phyloP scores from a whole-genome alignment of 1,284 basidiomycete genomes.

The Pterula multifida region DNA sequence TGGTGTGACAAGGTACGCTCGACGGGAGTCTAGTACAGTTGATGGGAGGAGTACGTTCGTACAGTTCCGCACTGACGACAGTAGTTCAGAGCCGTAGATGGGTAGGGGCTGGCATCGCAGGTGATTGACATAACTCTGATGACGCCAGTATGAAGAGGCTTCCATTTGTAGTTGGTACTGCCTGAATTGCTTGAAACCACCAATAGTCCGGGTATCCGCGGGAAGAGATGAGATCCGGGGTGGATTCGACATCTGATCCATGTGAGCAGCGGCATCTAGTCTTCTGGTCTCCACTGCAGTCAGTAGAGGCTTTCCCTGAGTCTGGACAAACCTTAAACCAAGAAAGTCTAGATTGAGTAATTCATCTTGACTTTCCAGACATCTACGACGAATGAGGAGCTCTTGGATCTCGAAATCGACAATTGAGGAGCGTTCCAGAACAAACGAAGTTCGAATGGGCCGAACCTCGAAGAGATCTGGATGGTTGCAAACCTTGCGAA shows the following conservation, averaged over 20 bases:
- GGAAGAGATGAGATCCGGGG: constrained; percentile 48
- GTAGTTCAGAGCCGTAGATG: constrained; percentile 53
- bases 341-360: constrained; percentile 52
- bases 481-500: constrained; percentile 92
- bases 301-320: constrained; percentile 37
- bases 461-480: constrained; percentile 94
- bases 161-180: constrained; percentile 47
- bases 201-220: constrained; percentile 57
- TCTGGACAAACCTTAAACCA: constrained; percentile 51
- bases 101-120: constrained; percentile 56
- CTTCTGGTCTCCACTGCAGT: constrained; percentile 39
- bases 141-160: constrained; percentile 13
- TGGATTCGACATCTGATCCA: constrained; percentile 46
- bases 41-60: constrained; percentile 46
- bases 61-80: constrained; percentile 32
- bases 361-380: constrained; percentile 38
- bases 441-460: constrained; percentile 88
- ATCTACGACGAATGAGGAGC: constrained; percentile 64
- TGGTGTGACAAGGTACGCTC: constrained; percentile 29
- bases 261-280: constrained; percentile 57
- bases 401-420: constrained; percentile 86
- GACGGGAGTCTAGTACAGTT: constrained; percentile 27
- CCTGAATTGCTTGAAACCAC: constrained; percentile 56
- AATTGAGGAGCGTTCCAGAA: constrained; percentile 71
- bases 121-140: constrained; percentile 66